These are phyloP conservation scores for Alternaria tenuissima DNA, from an alignment of 2,329 filamentous ascomycete genomes.

Conservation along the genomic window DNA sequence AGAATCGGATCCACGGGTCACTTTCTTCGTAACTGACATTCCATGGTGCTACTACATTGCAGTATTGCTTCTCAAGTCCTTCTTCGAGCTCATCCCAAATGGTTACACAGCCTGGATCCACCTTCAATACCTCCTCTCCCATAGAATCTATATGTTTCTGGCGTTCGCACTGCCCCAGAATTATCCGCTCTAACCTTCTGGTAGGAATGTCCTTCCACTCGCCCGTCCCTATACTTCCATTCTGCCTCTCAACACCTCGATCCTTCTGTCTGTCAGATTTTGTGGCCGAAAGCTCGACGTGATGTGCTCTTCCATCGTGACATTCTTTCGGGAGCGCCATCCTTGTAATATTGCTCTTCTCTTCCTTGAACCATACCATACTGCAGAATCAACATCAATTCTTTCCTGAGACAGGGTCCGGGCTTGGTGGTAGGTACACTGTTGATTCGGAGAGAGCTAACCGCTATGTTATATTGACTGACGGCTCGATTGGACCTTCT, in stretches of 20 bases:
- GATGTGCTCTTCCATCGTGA: neutral
- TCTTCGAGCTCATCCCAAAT: neutral
- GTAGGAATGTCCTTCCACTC: neutral
- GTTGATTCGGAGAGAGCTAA: too few species aligned
- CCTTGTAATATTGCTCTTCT: neutral
- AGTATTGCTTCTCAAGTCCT: neutral
- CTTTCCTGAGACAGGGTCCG: too few species aligned
- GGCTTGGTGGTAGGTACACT: too few species aligned
- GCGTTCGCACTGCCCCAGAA: neutral
- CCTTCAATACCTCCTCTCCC: neutral
- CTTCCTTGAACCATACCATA: neutral
- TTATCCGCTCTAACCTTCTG: neutral
- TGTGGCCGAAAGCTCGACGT: neutral
- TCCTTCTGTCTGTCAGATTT: neutral
- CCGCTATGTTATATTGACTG: too few species aligned
- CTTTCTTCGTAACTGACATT: too few species aligned
- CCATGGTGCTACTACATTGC: neutral
- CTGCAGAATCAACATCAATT: neutral
- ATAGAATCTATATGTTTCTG: neutral
- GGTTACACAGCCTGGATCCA: neutral
- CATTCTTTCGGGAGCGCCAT: neutral
- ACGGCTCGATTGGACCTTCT: too few species aligned
- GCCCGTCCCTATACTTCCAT: neutral
- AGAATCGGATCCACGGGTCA: too few species aligned
- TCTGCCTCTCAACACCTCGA: neutral